Conservation (phyloP, 176 grass and related monocot species). For the Sorghum bicolor region DNA sequence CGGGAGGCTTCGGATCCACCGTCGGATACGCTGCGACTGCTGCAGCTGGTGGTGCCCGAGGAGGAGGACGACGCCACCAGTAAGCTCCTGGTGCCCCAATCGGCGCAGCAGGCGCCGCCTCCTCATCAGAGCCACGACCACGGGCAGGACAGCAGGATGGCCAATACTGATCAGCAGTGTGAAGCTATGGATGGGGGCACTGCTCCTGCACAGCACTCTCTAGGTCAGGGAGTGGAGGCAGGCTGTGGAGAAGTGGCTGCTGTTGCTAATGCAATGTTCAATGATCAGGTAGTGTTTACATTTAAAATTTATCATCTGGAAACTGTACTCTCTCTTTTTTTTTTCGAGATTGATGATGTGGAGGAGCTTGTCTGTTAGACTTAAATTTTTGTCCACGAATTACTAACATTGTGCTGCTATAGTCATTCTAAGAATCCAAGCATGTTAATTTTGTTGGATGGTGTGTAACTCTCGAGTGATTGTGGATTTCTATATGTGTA, state of each 20-base stretch:
- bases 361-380: not conserved
- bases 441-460: not conserved
- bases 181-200: not conserved
- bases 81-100: conserved; percentile 42
- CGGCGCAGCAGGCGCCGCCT: conserved; percentile 8
- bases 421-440: not conserved
- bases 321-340: not conserved
- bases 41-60: conserved; percentile 62
- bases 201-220: not conserved
- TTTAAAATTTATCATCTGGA: not conserved
- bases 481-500: not conserved
- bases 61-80: conserved; percentile 92
- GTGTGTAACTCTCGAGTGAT: not conserved
- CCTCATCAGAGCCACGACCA: conserved; percentile 26
- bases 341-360: not conserved
- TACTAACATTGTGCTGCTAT: not conserved
- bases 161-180: conserved; percentile 29
- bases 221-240: conserved; percentile 22
- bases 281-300: conserved; percentile 29
- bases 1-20: conserved; percentile 39
- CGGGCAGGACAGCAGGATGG: conserved; percentile 26
- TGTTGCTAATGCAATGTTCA: conserved; percentile 33
- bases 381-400: not conserved
- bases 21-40: conserved; percentile 65
- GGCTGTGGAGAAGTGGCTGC: conserved; percentile 13